Evolutionary conservation across 352 stramenopile genomes (phyloP).

Genomic region (Globisporangium barbulae): DNA sequence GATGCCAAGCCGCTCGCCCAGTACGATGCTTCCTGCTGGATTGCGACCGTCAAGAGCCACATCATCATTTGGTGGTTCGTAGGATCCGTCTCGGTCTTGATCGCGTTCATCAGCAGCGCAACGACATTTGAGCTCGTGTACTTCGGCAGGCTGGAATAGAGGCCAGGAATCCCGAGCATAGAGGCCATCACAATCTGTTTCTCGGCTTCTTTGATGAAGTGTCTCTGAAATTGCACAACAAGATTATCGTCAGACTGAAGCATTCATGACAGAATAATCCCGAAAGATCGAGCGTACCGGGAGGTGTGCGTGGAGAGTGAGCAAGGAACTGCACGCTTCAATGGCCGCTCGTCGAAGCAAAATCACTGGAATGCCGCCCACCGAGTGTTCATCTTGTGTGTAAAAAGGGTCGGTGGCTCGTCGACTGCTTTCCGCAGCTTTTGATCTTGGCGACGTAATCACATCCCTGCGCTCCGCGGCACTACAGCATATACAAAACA

Average conservation of each 20-base stretch:
- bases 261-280: not conserved
- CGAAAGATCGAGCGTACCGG: constrained; percentile 31
- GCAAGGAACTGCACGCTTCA: constrained; percentile 75
- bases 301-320: constrained; percentile 80
- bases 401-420: constrained; percentile 47
- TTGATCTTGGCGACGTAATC: constrained; percentile 27
- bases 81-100: constrained; percentile 78
- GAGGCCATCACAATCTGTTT: constrained; percentile 55
- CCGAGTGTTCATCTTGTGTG: constrained; percentile 55
- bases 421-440: constrained; percentile 28
- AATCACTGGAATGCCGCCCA: constrained; percentile 74
- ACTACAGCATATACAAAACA: constrained; percentile 11
- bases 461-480: constrained; percentile 33
- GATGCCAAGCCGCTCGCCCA: constrained; percentile 79
- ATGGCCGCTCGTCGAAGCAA: constrained; percentile 70
- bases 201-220: constrained; percentile 79
- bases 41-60: constrained; percentile 83
- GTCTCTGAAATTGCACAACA: constrained; percentile 25
- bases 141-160: constrained; percentile 82
- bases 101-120: constrained; percentile 72
- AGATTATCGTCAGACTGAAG: not conserved
- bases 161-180: constrained; percentile 59
- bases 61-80: constrained; percentile 90
- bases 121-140: constrained; percentile 86
- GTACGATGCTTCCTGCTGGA: constrained; percentile 83